These are phyloP conservation scores for Tulasnella sp. DNA, from an alignment of 768 basidiomycete species.

Conservation along the genomic window DNA sequence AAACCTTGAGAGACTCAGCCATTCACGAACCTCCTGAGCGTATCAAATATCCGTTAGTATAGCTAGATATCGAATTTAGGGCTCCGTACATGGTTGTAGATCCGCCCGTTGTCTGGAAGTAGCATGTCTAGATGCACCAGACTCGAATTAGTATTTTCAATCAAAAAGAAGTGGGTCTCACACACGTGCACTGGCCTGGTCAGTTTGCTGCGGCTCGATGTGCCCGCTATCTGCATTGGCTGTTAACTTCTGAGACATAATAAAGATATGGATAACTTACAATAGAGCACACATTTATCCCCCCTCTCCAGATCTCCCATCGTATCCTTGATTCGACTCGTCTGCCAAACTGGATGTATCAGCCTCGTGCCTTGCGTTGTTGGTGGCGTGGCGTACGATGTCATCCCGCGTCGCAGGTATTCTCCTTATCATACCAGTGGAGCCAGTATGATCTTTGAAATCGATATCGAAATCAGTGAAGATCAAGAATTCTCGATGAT, in stretches of 20 bases:
- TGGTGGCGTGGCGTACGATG: background rate
- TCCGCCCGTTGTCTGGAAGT: background rate
- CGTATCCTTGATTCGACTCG: background rate
- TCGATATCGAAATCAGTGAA: background rate
- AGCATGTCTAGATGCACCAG: background rate
- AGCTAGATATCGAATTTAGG: background rate
- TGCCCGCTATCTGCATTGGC: background rate
- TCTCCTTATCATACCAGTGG: background rate
- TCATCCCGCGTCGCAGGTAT: background rate
- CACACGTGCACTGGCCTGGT: background rate
- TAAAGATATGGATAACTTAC: background rate
- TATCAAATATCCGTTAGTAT: background rate
- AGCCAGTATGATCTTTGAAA: background rate
- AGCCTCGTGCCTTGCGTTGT: background rate
- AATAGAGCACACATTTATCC: background rate
- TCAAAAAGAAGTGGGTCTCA: background rate
- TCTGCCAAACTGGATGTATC: background rate
- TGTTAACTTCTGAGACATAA: background rate
- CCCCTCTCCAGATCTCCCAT: background rate
- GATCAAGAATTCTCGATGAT: background rate
- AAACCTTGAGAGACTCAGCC: background rate
- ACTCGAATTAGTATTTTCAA: background rate
- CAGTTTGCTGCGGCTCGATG: background rate
- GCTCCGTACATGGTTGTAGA: background rate
- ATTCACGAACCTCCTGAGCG: background rate